A percentile compares a stretch with the other conserved stretches of the same genome.
phyloP scores from a whole-genome alignment of 1,284 basidiomycete species.

The Sporisorium sorghi region DNA sequence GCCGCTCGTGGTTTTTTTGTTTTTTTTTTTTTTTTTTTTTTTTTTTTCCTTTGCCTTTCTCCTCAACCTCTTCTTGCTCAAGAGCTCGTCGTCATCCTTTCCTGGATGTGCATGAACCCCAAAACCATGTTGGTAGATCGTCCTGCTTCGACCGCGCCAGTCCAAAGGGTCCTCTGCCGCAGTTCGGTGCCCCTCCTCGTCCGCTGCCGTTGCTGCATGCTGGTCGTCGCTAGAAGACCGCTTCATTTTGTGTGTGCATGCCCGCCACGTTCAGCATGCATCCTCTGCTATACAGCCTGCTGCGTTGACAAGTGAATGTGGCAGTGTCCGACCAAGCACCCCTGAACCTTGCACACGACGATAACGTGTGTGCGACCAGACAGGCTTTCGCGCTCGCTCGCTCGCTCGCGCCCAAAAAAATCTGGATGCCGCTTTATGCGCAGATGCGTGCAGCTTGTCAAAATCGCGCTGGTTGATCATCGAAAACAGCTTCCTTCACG shows the following conservation, averaged over 20 bases:
- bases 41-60: too few relatives aligned
- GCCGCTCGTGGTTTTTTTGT: conserved; percentile 34
- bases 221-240: background rate
- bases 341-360: background rate
- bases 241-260: background rate
- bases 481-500: background rate
- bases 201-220: background rate
- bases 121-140: background rate
- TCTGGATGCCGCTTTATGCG: conserved; percentile 12
- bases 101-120: conserved; percentile 4
- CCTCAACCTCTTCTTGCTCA: conserved; percentile 1
- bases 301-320: background rate
- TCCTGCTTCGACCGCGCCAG: background rate
- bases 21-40: too few relatives aligned
- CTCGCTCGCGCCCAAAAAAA: conserved; percentile 5
- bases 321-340: conserved; percentile 1
- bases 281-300: background rate
- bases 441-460: conserved; percentile 22
- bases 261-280: background rate
- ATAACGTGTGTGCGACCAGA: conserved; percentile 8
- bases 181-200: background rate
- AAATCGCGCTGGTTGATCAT: conserved; percentile 26
- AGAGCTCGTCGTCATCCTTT: conserved; percentile 1
- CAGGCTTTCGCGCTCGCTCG: conserved; percentile 6
- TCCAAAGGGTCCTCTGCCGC: background rate